Conservation (phyloP, 441 rosid species). For the Erysimum cheiri region DNA sequence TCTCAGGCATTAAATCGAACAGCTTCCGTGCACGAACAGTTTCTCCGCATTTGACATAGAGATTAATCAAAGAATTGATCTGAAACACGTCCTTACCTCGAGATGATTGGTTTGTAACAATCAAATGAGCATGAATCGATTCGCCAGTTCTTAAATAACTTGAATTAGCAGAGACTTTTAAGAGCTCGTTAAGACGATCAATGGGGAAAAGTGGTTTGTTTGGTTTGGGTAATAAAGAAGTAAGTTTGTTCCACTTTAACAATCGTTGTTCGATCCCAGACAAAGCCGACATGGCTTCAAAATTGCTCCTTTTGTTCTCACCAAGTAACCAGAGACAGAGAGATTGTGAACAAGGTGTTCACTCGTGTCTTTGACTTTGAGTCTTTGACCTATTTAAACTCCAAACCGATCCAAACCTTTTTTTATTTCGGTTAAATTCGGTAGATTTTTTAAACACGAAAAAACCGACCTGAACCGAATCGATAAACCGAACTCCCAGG, state of each 20-base stretch:
- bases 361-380: not conserved
- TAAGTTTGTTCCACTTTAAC: not conserved
- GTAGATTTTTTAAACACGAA: no score
- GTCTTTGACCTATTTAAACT: no score
- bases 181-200: conserved; percentile 47
- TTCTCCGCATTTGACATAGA: conserved; percentile 61
- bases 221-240: conserved; percentile 34
- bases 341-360: not conserved
- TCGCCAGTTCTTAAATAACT: conserved; percentile 53
- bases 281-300: conserved; percentile 39
- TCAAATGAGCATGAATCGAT: conserved; percentile 65
- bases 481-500: no score
- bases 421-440: no score
- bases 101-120: conserved; percentile 41
- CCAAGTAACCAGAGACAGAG: not conserved
- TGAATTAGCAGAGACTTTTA: conserved; percentile 62
- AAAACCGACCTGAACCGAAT: no score
- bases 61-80: conserved; percentile 60
- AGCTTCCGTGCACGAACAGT: conserved; percentile 57
- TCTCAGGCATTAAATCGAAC: conserved; percentile 71
- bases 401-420: no score
- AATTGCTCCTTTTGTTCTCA: not conserved
- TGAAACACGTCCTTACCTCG: conserved; percentile 17
- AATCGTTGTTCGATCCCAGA: conserved; percentile 31
- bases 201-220: conserved; percentile 9